Percentiles rank a stretch among this genome's conserved stretches.
These are phyloP conservation scores for Millerozyma acaciae DNA, from an alignment of 805 yeast genomes.

Conservation along the genomic window DNA sequence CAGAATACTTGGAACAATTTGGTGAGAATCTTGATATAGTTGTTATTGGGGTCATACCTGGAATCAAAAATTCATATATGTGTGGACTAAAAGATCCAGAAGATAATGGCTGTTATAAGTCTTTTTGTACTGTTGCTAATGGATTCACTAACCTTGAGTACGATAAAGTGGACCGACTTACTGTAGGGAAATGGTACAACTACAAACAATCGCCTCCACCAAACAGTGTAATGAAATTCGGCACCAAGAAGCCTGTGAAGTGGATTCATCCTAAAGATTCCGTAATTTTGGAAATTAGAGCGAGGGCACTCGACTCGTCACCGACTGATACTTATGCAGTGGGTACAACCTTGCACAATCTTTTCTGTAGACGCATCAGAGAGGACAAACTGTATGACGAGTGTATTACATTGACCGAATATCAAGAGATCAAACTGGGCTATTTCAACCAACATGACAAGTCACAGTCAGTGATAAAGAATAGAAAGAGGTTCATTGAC, in stretches of 20 bases:
- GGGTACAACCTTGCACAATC: constrained; percentile 70
- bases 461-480: constrained; percentile 27
- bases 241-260: constrained; percentile 55
- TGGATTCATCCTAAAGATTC: constrained; percentile 83
- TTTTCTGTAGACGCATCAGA: constrained; percentile 65
- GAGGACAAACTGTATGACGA: constrained; percentile 62
- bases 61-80: constrained; percentile 65
- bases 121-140: constrained; percentile 79
- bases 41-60: constrained; percentile 74
- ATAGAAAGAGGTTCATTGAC: constrained; percentile 14
- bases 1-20: constrained; percentile 80
- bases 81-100: constrained; percentile 62
- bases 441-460: constrained; percentile 20
- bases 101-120: constrained; percentile 43
- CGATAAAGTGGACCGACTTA: constrained; percentile 50
- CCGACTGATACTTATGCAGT: constrained; percentile 49
- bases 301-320: constrained; percentile 60
- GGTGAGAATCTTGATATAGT: constrained; percentile 83
- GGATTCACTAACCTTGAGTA: constrained; percentile 71
- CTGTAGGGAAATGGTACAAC: constrained; percentile 60
- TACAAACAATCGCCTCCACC: constrained; percentile 41
- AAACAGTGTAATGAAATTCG: constrained; percentile 45
- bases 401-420: constrained; percentile 55
- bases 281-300: constrained; percentile 77
- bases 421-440: constrained; percentile 33